Conservation (phyloP, 2,329 filamentous ascomycete species). For the Hymenotorrendiella dingleyae region DNA sequence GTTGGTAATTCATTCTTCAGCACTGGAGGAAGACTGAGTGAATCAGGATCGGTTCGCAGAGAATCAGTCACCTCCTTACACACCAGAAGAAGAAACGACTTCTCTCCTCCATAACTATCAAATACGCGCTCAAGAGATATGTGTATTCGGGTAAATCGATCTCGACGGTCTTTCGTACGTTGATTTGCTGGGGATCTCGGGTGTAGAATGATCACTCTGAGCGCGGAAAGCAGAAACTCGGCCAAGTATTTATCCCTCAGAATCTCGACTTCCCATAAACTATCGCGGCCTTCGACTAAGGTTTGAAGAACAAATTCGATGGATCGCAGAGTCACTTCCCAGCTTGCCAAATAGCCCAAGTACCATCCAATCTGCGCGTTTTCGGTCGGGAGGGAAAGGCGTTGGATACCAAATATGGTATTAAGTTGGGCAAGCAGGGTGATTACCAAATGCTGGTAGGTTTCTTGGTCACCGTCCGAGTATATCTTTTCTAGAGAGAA, state of each 20-base stretch:
- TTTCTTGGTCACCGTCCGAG: conserved; percentile 30
- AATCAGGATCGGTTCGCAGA: conserved; percentile 32
- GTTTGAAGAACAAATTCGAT: conserved; percentile 36
- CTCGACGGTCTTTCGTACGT: conserved; percentile 32
- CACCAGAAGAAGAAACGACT: conserved; percentile 34
- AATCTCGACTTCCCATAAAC: conserved; percentile 20
- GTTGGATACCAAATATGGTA: conserved; percentile 35
- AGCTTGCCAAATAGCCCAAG: conserved; percentile 35
- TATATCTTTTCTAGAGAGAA: conserved; percentile 39
- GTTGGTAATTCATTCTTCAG: conserved; percentile 34
- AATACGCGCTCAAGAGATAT: conserved; percentile 34
- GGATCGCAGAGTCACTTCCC: conserved; percentile 35
- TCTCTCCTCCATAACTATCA: conserved; percentile 35
- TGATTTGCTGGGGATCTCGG: conserved; percentile 32
- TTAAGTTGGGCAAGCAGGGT: conserved; percentile 35
- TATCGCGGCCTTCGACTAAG: conserved; percentile 34
- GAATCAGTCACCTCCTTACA: conserved; percentile 34
- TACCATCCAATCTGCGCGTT: conserved; percentile 32
- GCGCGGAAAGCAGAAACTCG: conserved; percentile 33
- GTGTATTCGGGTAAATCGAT: conserved; percentile 35
- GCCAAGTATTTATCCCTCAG: conserved; percentile 35
- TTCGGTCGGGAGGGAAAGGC: conserved; percentile 35
- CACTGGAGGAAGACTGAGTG: conserved; percentile 30
- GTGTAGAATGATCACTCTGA: conserved; percentile 35
- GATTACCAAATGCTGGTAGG: conserved; percentile 34